Conservation (phyloP, 1,284 basidiomycete genomes). For the Cutaneotrichosporon cyanovorans region DNA sequence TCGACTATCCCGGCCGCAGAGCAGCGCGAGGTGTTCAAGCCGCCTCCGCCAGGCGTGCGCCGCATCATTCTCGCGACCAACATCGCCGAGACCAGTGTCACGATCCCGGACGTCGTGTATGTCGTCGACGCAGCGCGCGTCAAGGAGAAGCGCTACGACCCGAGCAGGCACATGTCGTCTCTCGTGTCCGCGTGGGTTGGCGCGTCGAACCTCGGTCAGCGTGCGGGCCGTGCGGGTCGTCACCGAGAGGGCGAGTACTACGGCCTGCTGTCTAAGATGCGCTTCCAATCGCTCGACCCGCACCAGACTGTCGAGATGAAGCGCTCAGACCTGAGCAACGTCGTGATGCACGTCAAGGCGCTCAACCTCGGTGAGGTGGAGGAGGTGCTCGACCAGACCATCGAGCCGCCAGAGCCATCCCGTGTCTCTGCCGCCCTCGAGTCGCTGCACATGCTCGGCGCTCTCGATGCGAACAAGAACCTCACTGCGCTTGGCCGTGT, state of each 20-base stretch:
- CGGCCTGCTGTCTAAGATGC: conserved; percentile 65
- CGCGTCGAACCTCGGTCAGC: conserved; percentile 84
- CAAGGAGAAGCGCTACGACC: conserved; percentile 89
- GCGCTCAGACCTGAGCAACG: conserved; percentile 79
- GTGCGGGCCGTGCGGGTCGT: conserved; percentile 87
- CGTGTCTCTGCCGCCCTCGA: conserved; percentile 76
- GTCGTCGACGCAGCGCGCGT: conserved; percentile 84
- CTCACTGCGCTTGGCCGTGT: conserved; percentile 83
- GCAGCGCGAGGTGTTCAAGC: conserved; percentile 84
- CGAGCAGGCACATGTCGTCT: conserved; percentile 75
- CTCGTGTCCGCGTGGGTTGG: conserved; percentile 87
- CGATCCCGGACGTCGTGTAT: conserved; percentile 93
- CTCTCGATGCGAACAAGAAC: conserved; percentile 65
- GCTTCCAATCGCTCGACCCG: conserved; percentile 60
- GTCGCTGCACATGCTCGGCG: conserved; percentile 77
- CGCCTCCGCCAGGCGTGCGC: conserved; percentile 66
- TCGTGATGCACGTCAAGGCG: conserved; percentile 97
- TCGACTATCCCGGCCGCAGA: conserved; percentile 83
- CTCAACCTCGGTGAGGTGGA: conserved; percentile 84
- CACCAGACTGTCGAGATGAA: conserved; percentile 97
- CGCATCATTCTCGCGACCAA: conserved; percentile 89
- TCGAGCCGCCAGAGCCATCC: conserved; percentile 78
- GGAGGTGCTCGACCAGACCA: conserved; percentile 74
- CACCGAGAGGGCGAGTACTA: conserved; percentile 89
- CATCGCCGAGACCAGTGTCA: conserved; percentile 93